A percentile compares a stretch with the other conserved stretches of the same genome.
Conservation (phyloP, 1,139 yeast species). For the Spencermartinsiella ligniputridi region DNA sequence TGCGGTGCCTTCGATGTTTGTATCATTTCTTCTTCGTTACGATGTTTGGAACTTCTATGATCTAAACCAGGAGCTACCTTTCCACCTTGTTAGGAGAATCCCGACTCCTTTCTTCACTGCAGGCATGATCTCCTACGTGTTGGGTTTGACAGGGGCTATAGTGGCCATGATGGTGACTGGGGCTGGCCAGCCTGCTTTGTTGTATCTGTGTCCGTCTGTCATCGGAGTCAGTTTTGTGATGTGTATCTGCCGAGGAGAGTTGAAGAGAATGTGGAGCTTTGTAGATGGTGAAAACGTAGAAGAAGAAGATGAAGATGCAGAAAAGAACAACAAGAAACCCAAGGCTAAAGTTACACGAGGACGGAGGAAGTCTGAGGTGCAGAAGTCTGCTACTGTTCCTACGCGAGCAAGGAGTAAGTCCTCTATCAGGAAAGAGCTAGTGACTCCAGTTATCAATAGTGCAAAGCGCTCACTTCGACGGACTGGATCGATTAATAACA, state of each 20-base stretch:
- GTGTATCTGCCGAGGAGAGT: slow-evolving; percentile 41
- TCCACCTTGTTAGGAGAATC: slow-evolving; percentile 41
- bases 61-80: slow-evolving; percentile 22
- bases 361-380: no score
- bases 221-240: slow-evolving; percentile 34
- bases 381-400: no score
- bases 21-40: slow-evolving; percentile 47
- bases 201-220: slow-evolving; percentile 56
- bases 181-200: slow-evolving; percentile 62
- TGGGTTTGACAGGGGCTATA: slow-evolving; percentile 45
- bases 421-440: no score
- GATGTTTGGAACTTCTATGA: slow-evolving; percentile 44
- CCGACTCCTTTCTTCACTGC: slow-evolving; percentile 44
- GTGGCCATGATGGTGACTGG: slow-evolving; percentile 38
- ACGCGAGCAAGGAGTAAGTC: no score
- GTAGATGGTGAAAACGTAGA: slow-evolving; percentile 32
- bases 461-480: no score
- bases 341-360: background rate
- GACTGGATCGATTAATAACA: no score
- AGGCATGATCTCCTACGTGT: slow-evolving; percentile 42
- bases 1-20: slow-evolving; percentile 51
- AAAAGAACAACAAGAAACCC: slow-evolving; percentile 3
- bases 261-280: slow-evolving; percentile 39
- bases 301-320: slow-evolving; percentile 18
- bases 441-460: no score